Percentiles rank a stretch among this genome's conserved stretches.
Evolutionary conservation across 306 rosid species (phyloP).

Genomic region (Casuarina cunninghamiana): DNA sequence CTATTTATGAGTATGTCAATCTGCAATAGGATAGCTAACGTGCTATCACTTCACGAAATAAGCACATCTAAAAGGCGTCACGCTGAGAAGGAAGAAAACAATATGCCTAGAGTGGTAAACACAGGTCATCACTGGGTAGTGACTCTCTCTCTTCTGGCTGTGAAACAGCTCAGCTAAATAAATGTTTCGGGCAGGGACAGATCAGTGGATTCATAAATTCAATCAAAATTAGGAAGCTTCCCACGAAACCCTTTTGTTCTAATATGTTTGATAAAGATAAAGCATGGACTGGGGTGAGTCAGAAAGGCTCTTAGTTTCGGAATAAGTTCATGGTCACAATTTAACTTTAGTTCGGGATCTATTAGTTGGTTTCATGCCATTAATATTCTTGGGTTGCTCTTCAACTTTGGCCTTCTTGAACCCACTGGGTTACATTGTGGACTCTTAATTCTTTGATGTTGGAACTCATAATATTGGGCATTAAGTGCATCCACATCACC

Average conservation of each 20-base stretch:
- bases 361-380: neutral
- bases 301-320: neutral
- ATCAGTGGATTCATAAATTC: neutral
- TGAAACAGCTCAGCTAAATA: neutral
- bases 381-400: too few species aligned
- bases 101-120: neutral
- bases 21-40: neutral
- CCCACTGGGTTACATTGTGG: too few species aligned
- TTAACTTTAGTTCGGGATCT: neutral
- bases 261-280: too few species aligned
- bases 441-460: too few species aligned
- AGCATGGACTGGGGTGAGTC: neutral
- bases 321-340: neutral
- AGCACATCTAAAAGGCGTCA: neutral
- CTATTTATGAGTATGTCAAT: too few species aligned
- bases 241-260: too few species aligned
- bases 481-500: too few species aligned
- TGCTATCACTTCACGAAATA: neutral
- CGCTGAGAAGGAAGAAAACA: neutral
- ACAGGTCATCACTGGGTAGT: neutral
- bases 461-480: too few species aligned
- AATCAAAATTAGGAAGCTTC: neutral
- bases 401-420: too few species aligned
- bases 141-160: neutral
- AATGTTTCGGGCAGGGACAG: neutral